Evolutionary conservation across 2,329 filamentous ascomycete species (phyloP).

Genomic region (Huntiella decipiens): DNA sequence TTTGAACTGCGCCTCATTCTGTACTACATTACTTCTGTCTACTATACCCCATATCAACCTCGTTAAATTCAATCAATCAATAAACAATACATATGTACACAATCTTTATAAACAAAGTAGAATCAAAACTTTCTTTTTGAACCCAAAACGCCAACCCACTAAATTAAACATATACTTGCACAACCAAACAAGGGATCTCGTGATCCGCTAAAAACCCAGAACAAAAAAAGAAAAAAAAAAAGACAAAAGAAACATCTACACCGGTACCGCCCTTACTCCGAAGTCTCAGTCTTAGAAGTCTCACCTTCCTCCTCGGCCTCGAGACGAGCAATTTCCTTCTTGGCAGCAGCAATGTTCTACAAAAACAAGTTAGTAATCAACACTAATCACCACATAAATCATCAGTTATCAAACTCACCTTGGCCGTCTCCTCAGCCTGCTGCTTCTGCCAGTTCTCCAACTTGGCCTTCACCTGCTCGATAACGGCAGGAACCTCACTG

Average conservation of each 20-base stretch:
- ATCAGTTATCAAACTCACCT: conserved; percentile 38
- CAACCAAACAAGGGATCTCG: too few relatives aligned
- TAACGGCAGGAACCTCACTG: conserved; percentile 55
- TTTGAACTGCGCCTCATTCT: too few relatives aligned
- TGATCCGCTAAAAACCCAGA: background rate
- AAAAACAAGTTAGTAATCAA: conserved; percentile 16
- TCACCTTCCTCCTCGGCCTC: conserved; percentile 36
- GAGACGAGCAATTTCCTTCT: conserved; percentile 83
- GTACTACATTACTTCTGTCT: too few relatives aligned
- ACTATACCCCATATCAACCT: too few relatives aligned
- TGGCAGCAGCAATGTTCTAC: conserved; percentile 89
- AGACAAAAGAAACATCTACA: too few relatives aligned
- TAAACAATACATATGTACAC: too few relatives aligned
- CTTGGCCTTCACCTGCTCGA: conserved; percentile 88
- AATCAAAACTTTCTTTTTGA: too few relatives aligned
- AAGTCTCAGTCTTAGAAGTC: conserved; percentile 11
- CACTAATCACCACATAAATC: background rate
- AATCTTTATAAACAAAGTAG: too few relatives aligned
- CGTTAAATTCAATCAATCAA: too few relatives aligned
- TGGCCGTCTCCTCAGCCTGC: conserved; percentile 74
- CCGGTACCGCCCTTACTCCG: too few relatives aligned
- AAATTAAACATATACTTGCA: background rate
- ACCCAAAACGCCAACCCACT: background rate
- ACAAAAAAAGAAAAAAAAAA: background rate
- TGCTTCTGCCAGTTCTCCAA: conserved; percentile 78